phyloP scores from a whole-genome alignment of 768 basidiomycete genomes.

The Vararia minispora region DNA sequence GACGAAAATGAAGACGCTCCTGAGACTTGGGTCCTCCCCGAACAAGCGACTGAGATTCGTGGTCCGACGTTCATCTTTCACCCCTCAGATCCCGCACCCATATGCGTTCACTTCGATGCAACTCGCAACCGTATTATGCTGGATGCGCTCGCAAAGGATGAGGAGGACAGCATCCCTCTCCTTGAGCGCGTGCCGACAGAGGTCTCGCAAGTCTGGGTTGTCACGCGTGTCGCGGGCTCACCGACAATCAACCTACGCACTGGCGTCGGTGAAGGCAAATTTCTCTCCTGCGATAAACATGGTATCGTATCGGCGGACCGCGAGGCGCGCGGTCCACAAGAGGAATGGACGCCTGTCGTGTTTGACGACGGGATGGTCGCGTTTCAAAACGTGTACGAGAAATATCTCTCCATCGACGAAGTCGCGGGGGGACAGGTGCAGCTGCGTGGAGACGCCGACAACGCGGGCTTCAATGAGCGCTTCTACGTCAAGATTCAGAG shows the following conservation, averaged over 20 bases:
- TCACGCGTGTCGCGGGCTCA: slow-evolving; percentile 76
- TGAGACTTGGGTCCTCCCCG: slow-evolving; percentile 74
- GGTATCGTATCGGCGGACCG: slow-evolving; percentile 76
- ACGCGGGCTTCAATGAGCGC: slow-evolving; percentile 74
- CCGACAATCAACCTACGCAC: slow-evolving; percentile 79
- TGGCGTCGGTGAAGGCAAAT: slow-evolving; percentile 82
- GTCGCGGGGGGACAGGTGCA: slow-evolving; percentile 73
- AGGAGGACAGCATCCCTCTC: slow-evolving; percentile 32
- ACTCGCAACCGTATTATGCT: slow-evolving; percentile 67
- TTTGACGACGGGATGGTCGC: slow-evolving; percentile 79
- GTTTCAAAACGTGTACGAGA: slow-evolving; percentile 84
- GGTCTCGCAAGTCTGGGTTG: slow-evolving; percentile 87
- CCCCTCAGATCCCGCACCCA: slow-evolving; percentile 68
- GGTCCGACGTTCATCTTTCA: slow-evolving; percentile 84
- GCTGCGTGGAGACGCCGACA: slow-evolving; percentile 76
- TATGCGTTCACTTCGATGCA: slow-evolving; percentile 68
- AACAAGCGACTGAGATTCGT: slow-evolving; percentile 60
- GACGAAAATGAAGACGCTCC: slow-evolving; percentile 51
- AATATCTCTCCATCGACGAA: slow-evolving; percentile 77
- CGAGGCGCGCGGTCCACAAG: slow-evolving; percentile 86
- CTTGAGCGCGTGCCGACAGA: slow-evolving; percentile 68
- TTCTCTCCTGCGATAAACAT: slow-evolving; percentile 78
- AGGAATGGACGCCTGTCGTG: slow-evolving; percentile 86
- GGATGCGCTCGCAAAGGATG: slow-evolving; percentile 50
- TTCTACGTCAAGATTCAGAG: slow-evolving; percentile 87